A percentile compares a stretch with the other conserved stretches of the same genome.
phyloP scores from a whole-genome alignment of 2,329 filamentous ascomycete species.

The Monosporascus sp. region DNA sequence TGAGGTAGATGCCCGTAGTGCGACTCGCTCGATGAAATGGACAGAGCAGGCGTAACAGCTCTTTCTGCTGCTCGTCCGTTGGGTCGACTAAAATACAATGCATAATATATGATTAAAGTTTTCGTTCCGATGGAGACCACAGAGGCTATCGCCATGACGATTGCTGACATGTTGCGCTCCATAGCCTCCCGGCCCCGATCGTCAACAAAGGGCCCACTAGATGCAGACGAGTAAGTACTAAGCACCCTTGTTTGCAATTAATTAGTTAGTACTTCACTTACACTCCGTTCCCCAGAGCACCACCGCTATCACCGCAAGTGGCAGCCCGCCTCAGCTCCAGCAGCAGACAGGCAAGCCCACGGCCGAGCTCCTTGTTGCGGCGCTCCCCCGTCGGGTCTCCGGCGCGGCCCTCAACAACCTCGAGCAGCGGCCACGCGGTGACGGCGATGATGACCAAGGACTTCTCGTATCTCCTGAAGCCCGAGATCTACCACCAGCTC shows the following conservation, averaged over 20 bases:
- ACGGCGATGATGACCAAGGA: conserved; percentile 52
- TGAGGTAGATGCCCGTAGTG: neutral
- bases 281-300: conserved; percentile 20
- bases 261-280: conserved; percentile 1
- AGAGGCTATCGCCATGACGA: conserved; percentile 7
- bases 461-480: conserved; percentile 73
- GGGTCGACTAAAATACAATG: neutral
- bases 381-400: conserved; percentile 13
- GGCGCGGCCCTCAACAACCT: conserved; percentile 4
- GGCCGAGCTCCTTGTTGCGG: conserved; percentile 14
- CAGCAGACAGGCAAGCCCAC: conserved; percentile 17
- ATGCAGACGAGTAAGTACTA: conserved; percentile 62
- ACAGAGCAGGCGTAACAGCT: neutral
- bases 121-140: neutral
- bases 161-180: conserved; percentile 20
- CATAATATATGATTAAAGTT: too few species aligned
- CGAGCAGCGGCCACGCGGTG: conserved; percentile 20
- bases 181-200: conserved; percentile 58
- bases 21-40: too few species aligned
- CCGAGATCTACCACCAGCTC: conserved; percentile 78
- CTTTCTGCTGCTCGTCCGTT: neutral
- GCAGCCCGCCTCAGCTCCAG: conserved; percentile 18
- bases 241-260: neutral
- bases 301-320: conserved; percentile 18
- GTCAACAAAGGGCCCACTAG: conserved; percentile 73